phyloP scores from a whole-genome alignment of 495 filamentous ascomycete species.

The Penicillium antarcticum region DNA sequence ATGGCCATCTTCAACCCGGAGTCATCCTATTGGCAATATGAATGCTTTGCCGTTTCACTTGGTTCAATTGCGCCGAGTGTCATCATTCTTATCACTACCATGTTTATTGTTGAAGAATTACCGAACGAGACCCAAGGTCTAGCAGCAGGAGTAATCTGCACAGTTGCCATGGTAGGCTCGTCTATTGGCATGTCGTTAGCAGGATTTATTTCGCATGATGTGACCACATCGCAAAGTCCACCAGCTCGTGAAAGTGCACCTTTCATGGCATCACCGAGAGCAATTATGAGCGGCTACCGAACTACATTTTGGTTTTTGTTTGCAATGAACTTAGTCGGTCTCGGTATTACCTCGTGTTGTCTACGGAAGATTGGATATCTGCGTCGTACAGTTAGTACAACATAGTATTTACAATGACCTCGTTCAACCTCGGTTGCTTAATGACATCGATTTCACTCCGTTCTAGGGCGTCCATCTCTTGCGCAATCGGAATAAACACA shows the following conservation, averaged over 20 bases:
- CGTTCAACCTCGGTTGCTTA: too few relatives aligned
- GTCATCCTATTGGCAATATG: slow-evolving; percentile 24
- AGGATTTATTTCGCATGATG: slow-evolving; percentile 44
- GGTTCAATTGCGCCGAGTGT: slow-evolving; percentile 43
- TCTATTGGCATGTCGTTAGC: slow-evolving; percentile 49
- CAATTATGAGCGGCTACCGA: slow-evolving; percentile 49
- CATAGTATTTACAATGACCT: not conserved
- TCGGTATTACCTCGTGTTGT: slow-evolving; percentile 9
- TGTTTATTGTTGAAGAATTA: slow-evolving; percentile 47
- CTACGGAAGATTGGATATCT: slow-evolving; percentile 43
- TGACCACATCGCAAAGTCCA: slow-evolving; percentile 23
- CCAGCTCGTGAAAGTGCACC: not conserved
- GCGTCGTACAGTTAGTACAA: slow-evolving; percentile 41
- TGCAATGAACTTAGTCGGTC: slow-evolving; percentile 15
- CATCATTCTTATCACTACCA: slow-evolving; percentile 50
- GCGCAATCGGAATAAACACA: too few relatives aligned
- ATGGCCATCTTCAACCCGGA: slow-evolving; percentile 23
- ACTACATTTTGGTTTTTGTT: slow-evolving; percentile 52
- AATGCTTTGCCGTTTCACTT: slow-evolving; percentile 19
- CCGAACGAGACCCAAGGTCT: slow-evolving; percentile 29
- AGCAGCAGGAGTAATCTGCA: slow-evolving; percentile 61
- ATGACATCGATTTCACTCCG: too few relatives aligned
- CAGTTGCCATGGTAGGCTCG: slow-evolving; percentile 53
- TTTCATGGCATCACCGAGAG: slow-evolving; percentile 13
- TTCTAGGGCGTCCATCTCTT: too few relatives aligned